These are phyloP conservation scores for Suillus luteus DNA, from an alignment of 768 basidiomycete species.

Conservation along the genomic window DNA sequence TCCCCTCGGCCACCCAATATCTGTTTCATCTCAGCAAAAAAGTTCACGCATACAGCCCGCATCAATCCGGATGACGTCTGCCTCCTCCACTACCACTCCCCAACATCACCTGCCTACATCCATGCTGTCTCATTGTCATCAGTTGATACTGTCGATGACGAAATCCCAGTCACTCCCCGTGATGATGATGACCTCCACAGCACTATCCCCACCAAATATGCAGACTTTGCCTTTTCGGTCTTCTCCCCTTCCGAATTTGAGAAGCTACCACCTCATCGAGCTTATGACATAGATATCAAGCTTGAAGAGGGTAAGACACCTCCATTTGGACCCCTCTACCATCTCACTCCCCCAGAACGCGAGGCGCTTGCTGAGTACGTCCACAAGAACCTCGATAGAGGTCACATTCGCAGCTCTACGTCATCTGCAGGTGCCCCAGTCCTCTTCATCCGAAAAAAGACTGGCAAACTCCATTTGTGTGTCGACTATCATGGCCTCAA, in stretches of 20 bases:
- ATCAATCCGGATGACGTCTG: too few species aligned
- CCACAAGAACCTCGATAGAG: constrained; percentile 32
- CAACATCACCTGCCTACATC: too few species aligned
- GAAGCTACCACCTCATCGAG: constrained; percentile 31
- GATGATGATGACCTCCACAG: too few species aligned
- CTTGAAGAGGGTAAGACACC: constrained; percentile 31
- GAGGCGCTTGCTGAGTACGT: constrained; percentile 37
- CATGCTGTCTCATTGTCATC: too few species aligned
- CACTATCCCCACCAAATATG: background rate
- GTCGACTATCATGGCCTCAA: constrained; percentile 40
- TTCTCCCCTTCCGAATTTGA: constrained; percentile 31
- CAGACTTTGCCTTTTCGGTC: constrained; percentile 13
- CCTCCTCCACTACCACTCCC: constrained; percentile 3
- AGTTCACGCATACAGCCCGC: too few species aligned
- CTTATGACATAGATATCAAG: constrained; percentile 40
- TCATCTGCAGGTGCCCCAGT: constrained; percentile 35
- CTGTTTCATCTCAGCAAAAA: too few species aligned
- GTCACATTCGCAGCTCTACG: constrained; percentile 25
- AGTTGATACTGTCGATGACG: background rate
- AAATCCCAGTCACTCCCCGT: too few species aligned
- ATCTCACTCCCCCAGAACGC: constrained; percentile 33
- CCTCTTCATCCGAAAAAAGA: constrained; percentile 34
- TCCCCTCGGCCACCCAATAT: too few species aligned
- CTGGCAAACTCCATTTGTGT: constrained; percentile 32
- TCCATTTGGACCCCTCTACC: constrained; percentile 36